Base-by-base conservation (phyloP, 768 basidiomycete species). In the Tricholoma furcatifolium region DNA sequence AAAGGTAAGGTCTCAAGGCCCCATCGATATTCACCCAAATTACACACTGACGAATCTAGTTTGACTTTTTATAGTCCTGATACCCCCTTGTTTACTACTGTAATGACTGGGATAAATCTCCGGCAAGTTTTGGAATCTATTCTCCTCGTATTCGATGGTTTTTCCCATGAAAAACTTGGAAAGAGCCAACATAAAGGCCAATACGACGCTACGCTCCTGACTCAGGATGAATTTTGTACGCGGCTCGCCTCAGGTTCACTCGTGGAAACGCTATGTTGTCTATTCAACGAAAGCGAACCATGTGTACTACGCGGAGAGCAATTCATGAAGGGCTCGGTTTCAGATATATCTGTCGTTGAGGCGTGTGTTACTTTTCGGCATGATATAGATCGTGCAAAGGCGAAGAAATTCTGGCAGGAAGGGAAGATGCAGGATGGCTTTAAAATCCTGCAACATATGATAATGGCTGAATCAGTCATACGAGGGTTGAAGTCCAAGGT, bases 201-300 rank as follows among this genome's bases (percentile, higher is more conserved):
- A 47, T 63, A 61, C 53, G 63, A 64, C n/a, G 38, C 57, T 8
- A 64, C 63, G 7, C 10, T 65, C 6, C 43, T 61, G 32, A 61
- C 53, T 3, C 56, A 61, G 43, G 52, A 52, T 9, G 50, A 59
- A 8, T 65, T 62, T 44, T 20, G 46, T 34, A 41, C 41, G n/a
- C 58, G 48, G n/a, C 48, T 65, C 12, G 32, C 43, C n/a, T 41
- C 27, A 10, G 62, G 63, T 15, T 58, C 54, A 30, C 42, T 65
- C 12, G 59, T 65, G 24, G 62, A 65, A 56, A 60, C 55, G 1
- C n/a, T 64, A 4, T 65, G 61, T 48, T 65, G 62, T 35, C 50
- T 65, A 44, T 34, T 65, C 8, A 45, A 39, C 17, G 36, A 17
- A 9, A 38, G 52, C 9, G 59, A 65, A 51, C 47, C 41, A 4